Evolutionary conservation across 306 rosid species (phyloP), one percentile per base, ranked within the genome.

Genomic region (Notholithocarpus densiflorus): DNA sequence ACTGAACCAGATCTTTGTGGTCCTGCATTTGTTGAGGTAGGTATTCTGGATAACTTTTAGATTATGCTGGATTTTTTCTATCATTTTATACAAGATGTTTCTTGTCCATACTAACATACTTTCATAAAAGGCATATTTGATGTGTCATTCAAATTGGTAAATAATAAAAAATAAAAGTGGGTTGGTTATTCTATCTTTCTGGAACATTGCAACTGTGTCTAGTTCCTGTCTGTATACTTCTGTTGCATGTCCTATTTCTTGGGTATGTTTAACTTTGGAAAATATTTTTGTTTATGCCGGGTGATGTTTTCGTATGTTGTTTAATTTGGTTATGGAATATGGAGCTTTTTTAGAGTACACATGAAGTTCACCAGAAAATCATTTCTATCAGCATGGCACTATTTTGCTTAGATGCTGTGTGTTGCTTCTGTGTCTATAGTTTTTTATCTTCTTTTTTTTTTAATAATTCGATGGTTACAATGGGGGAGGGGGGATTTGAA

Each of bases 11-110:
- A 68, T 83, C 66, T 77, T 79, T 83, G 84, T 88, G 99, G 99
- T 72, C 99, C 99, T 82, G 96, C 92, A 75, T 96, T 93, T 86
- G 86, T 96, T 77, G 99, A 96, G 98, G 99, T 91, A 78, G 71
- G 68, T 68, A 72, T 83, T 71, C 59, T 60, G 48, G 23, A 14
- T 62, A 15, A 24, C 2, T 65, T 61, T 65, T 62, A 62, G 34
- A 14, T 6, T 65, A 40, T 40, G 45, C 45, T 40, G 45, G 23
- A 17, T 10, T 66, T 2, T 19, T 57, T 26, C 76, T 56, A 27
- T 15, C 71, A 79, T 75, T 45, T 57, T 65, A 68, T 71, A 45
- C 21, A 71, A 54, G 18, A 55, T 75, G 24, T 62, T 72, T 81
- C 51, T 26, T 80, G 31, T 76, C 32, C 45, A 54, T 20, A 5